Percentiles rank a stretch among this genome's conserved stretches.
Conservation (phyloP, 345 rosid genomes). For the Stellera chamaejasme region DNA sequence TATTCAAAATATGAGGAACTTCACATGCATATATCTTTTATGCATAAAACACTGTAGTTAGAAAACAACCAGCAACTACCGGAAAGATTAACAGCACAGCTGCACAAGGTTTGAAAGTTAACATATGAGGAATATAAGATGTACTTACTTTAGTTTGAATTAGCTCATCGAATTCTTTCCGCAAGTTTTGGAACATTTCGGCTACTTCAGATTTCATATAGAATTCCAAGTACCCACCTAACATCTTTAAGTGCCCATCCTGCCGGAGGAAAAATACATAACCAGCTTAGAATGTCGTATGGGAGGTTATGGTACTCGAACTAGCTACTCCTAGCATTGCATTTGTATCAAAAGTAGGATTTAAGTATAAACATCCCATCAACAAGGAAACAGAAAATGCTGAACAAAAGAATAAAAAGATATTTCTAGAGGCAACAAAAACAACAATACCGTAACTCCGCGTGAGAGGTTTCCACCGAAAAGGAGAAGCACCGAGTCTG, state of each 20-base stretch:
- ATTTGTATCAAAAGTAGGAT: neutral
- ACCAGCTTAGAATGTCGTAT: neutral
- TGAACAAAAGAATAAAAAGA: too few relatives aligned
- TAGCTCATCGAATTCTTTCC: conserved; percentile 76
- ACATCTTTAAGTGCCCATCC: conserved; percentile 93
- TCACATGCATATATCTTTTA: neutral
- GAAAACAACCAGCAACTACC: neutral
- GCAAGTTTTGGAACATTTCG: conserved; percentile 50
- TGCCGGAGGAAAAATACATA: conserved; percentile 16
- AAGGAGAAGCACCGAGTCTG: conserved; percentile 72
- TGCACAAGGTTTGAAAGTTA: neutral
- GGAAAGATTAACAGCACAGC: neutral
- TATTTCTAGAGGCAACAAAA: conserved; percentile 9
- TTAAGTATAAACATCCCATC: neutral
- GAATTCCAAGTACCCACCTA: conserved; percentile 87
- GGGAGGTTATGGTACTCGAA: neutral
- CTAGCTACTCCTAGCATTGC: neutral
- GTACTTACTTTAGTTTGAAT: conserved; percentile 67
- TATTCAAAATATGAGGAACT: neutral
- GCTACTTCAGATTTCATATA: conserved; percentile 65
- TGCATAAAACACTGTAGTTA: neutral
- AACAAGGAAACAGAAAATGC: conserved; percentile 6
- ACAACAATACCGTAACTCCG: conserved; percentile 50
- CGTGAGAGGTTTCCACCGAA: conserved; percentile 73
- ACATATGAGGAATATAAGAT: neutral